Base-by-base conservation (phyloP, 768 basidiomycete genomes). In the Collybiopsis confluens region DNA sequence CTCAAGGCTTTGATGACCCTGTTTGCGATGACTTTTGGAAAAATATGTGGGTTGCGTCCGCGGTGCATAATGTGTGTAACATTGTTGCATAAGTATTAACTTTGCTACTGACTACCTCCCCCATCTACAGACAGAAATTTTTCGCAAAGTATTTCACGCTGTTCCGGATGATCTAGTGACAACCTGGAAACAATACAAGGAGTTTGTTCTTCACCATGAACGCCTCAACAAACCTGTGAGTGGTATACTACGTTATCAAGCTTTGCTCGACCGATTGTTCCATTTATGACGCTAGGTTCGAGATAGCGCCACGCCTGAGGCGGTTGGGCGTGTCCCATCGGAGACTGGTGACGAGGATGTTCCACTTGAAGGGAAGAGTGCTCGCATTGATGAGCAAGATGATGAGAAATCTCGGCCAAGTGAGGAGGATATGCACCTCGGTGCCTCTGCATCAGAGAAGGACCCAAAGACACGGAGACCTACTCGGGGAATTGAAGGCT, bases 161-260 rank as follows among this genome's bases (percentile, higher is more conserved):
- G 74, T 95, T 51, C 96, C 97, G 4, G 96, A 98, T 66, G 95
- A 99, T 65, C 75, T 85, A 21, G 82, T 98, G 56, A 87, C 86
- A 1, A 96, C 95, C 0, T 99, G 96, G 96, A 94, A 94, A 63
- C 89, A 92, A 63, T 98, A 82, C 62, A 95, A 86, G 64, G 90
- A 95, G 57, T 98, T 90, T 61, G 71, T 87, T 43, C 68, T 75
- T 4, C 78, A 88, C 62, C 87, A 92, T 43, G 91, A 92, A 57
- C 81, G 88, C 2, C 62, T 90, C 57, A 81, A 77, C 60, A 88
- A 82, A 68, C 79, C 77, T 28, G 90, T 89, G 63, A 57, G 81
- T 68, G 18, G 50, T 37, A 35, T 49, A n/a, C 41, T 20, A 27
- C 44, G 24, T 51, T 36, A 26, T 23, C 38, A 9, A 11, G 20